Evolutionary conservation across 768 basidiomycete genomes (phyloP).

Genomic region (Suillus luteus): DNA sequence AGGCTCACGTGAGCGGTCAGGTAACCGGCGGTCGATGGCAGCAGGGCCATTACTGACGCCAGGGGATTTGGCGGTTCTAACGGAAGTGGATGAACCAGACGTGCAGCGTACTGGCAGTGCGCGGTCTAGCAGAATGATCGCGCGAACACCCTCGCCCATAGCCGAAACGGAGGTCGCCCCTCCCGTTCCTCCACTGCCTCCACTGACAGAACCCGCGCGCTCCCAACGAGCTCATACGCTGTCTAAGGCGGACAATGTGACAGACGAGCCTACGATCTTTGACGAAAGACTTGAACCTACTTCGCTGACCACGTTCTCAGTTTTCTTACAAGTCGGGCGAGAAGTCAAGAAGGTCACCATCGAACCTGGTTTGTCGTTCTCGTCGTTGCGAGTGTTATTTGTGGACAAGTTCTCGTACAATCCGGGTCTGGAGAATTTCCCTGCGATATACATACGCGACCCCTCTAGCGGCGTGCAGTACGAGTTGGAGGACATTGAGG

Average conservation of each 20-base stretch:
- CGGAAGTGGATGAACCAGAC: slow-evolving; percentile 65
- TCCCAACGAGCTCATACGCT: slow-evolving; percentile 9
- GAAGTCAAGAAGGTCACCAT: slow-evolving; percentile 87
- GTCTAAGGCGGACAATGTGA: slow-evolving; percentile 8
- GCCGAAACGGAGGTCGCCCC: slow-evolving; percentile 20
- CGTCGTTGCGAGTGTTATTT: slow-evolving; percentile 82
- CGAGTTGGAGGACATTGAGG: slow-evolving; percentile 92
- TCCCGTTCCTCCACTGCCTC: slow-evolving; percentile 52
- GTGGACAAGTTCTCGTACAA: slow-evolving; percentile 95
- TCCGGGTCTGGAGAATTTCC: slow-evolving; percentile 91
- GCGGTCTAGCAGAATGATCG: slow-evolving; percentile 27
- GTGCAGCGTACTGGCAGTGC: slow-evolving; percentile 18
- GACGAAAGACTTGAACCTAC: slow-evolving; percentile 24
- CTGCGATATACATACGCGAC: slow-evolving; percentile 94
- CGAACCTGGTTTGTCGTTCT: slow-evolving; percentile 69
- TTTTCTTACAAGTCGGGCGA: slow-evolving; percentile 87
- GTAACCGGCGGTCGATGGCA: slow-evolving; percentile 70
- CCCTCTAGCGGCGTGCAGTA: slow-evolving; percentile 91
- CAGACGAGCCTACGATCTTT: slow-evolving; percentile 21
- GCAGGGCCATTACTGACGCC: slow-evolving; percentile 64
- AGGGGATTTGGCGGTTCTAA: slow-evolving; percentile 71
- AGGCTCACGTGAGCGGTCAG: slow-evolving; percentile 54
- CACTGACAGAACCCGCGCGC: slow-evolving; percentile 43
- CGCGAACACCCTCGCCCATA: slow-evolving; percentile 39
- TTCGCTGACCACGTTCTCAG: slow-evolving; percentile 46